Evolutionary conservation across 2,329 filamentous ascomycete species (phyloP).

Genomic region (Truncatella angustata): DNA sequence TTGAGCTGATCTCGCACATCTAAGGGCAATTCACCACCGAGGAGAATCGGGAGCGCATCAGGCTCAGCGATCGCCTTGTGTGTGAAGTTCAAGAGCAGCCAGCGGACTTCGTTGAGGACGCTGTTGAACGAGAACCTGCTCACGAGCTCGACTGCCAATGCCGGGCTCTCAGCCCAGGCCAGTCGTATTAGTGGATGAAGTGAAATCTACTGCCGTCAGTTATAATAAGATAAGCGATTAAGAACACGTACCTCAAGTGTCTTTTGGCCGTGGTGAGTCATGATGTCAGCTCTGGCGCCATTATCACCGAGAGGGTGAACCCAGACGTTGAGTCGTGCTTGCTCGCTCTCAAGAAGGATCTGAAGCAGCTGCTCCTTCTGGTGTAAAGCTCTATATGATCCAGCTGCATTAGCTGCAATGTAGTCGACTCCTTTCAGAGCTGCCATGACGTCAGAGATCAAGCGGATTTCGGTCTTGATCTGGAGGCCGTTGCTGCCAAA

Average conservation of each 20-base stretch:
- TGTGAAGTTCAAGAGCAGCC: constrained; percentile 77
- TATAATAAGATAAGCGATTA: not conserved
- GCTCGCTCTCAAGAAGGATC: constrained; percentile 79
- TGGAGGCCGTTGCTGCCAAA: constrained; percentile 93
- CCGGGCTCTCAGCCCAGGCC: constrained; percentile 84
- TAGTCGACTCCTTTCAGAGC: constrained; percentile 64
- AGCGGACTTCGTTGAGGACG: constrained; percentile 73
- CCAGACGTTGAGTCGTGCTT: constrained; percentile 84
- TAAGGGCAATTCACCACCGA: constrained; percentile 71
- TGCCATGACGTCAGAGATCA: constrained; percentile 72
- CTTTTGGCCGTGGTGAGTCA: constrained; percentile 39
- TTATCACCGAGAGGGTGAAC: constrained; percentile 73
- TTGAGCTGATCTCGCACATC: constrained; percentile 86
- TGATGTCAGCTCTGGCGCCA: constrained; percentile 35
- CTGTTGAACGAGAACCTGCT: constrained; percentile 75
- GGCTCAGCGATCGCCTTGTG: constrained; percentile 79
- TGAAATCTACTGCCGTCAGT: constrained; percentile 41
- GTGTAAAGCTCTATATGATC: constrained; percentile 64
- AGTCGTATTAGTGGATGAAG: constrained; percentile 68
- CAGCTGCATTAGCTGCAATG: constrained; percentile 52
- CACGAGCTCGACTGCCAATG: constrained; percentile 81
- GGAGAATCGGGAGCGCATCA: constrained; percentile 77
- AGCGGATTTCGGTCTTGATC: constrained; percentile 84
- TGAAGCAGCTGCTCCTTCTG: constrained; percentile 82
- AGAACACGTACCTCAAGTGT: constrained; percentile 34